These are phyloP conservation scores for Russula abietina DNA, from an alignment of 768 basidiomycete genomes.

Conservation along the genomic window DNA sequence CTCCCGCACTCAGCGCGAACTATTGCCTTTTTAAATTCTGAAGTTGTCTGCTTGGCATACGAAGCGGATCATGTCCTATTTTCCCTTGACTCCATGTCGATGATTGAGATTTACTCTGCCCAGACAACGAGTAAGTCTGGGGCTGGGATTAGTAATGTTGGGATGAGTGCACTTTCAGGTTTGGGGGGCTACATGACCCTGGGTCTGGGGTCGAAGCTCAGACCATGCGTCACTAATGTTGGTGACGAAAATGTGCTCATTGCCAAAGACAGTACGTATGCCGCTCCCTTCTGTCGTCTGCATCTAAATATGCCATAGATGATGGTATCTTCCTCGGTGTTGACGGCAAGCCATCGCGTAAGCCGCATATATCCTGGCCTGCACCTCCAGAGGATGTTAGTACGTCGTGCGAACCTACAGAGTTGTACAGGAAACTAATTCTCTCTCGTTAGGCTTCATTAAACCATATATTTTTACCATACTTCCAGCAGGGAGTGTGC, in stretches of 20 bases:
- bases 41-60: constrained; percentile 69
- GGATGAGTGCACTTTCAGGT: constrained; percentile 73
- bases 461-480: constrained; percentile 75
- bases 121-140: constrained; percentile 33
- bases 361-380: constrained; percentile 60
- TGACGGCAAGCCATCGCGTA: constrained; percentile 50
- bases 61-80: constrained; percentile 76
- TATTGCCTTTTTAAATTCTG: constrained; percentile 63
- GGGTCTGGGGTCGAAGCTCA: constrained; percentile 68
- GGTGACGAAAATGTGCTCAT: constrained; percentile 61
- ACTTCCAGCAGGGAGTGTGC: constrained; percentile 61
- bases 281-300: background rate
- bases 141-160: constrained; percentile 41
- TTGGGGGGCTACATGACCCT: constrained; percentile 82
- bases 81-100: constrained; percentile 51
- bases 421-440: constrained; percentile 6
- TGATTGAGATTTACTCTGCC: constrained; percentile 46
- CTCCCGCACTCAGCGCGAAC: constrained; percentile 89
- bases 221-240: constrained; percentile 53
- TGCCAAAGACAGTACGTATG: constrained; percentile 69
- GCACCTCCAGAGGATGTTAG: constrained; percentile 79
- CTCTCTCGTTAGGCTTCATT: constrained; percentile 47
- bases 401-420: constrained; percentile 27
- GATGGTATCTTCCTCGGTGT: constrained; percentile 60
- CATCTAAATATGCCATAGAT: constrained; percentile 37